Percentiles rank a stretch among this genome's conserved stretches.
Evolutionary conservation across 2,329 filamentous ascomycete species (phyloP).

Genomic region (Dissoconium aciculare): DNA sequence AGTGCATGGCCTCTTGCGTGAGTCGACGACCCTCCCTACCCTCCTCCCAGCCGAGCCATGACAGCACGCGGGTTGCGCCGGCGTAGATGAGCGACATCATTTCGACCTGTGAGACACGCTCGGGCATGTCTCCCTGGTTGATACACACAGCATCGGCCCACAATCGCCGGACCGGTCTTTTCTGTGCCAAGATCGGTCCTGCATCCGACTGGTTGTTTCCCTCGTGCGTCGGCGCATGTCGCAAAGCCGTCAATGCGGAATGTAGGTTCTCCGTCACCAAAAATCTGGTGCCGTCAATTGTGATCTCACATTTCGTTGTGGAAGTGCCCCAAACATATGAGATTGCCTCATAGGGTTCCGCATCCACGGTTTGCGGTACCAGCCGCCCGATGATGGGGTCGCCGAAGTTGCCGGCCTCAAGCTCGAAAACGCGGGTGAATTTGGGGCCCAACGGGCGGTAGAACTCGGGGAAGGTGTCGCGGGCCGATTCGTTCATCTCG

Average conservation of each 20-base stretch:
- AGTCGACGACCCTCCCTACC: background rate
- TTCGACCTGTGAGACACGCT: conserved; percentile 4
- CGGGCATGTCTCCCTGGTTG: conserved; percentile 2
- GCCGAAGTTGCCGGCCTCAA: background rate
- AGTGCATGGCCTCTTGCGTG: background rate
- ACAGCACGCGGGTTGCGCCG: conserved; percentile 1
- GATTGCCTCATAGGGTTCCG: background rate
- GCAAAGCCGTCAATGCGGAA: background rate
- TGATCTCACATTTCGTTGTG: background rate
- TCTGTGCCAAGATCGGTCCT: too few species aligned
- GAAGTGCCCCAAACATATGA: background rate
- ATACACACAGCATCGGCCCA: conserved; percentile 4
- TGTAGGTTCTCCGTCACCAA: background rate
- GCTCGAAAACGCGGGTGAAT: background rate
- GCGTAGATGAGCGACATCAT: conserved; percentile 3
- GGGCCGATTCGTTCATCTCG: background rate
- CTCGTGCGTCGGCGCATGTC: background rate
- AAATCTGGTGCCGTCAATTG: background rate
- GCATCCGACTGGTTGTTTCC: background rate
- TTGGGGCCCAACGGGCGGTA: background rate
- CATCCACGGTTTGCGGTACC: background rate
- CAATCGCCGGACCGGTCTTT: background rate
- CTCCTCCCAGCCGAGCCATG: conserved; percentile 3
- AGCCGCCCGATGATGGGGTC: background rate
- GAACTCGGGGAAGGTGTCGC: background rate